Evolutionary conservation across 441 rosid species (phyloP), one percentile per base, ranked within the genome.

Genomic region (Jatropha podagrica): DNA sequence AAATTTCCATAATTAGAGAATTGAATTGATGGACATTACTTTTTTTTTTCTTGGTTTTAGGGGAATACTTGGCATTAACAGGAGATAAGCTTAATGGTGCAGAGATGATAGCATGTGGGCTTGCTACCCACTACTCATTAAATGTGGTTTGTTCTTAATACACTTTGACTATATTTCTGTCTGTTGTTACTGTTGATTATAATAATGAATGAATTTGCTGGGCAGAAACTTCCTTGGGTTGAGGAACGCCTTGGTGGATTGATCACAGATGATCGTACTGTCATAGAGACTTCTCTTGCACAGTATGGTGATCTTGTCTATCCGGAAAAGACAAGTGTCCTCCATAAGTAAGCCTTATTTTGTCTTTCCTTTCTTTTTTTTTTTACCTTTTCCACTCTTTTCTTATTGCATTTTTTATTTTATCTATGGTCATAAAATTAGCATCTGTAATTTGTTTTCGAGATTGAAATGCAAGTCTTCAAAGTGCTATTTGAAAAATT

Each of bases 51-150:
- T 67, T 81, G 65, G 66, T 68, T 77, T 54, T 86, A 92, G 95
- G 97, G 80, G 95, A 96, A 81, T 91, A 88, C 84, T 83, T 90
- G 69, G 96, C 98, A 74, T 84, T 96, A 67, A 88, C 97, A 1
- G 99, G 97, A 79, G 92, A 91, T 82, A 92, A 91, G 79, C 97
- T 90, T 66, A 84, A 87, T 80, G 97, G 92, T 75, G 87, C 81
- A 2, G 96, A 94, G 81, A 94, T 96, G 99, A 86, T 92, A 78
- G 93, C 96, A 4, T 89, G 88, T 85, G 91, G 91, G 82, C 98
- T 94, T 80, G 97, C 98, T 52, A 91, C 98, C 52, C 99, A 91
- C 83, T 96, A 81, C 77, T 77, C 89, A 67, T 81, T 92, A 81
- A 82, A 91, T 75, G 84, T 84, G 46, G 98, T 94, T 76, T 73